Evolutionary conservation across 805 yeast genomes (phyloP), one percentile per base, ranked within the genome.

Genomic region (Kodamaea sagamina): DNA sequence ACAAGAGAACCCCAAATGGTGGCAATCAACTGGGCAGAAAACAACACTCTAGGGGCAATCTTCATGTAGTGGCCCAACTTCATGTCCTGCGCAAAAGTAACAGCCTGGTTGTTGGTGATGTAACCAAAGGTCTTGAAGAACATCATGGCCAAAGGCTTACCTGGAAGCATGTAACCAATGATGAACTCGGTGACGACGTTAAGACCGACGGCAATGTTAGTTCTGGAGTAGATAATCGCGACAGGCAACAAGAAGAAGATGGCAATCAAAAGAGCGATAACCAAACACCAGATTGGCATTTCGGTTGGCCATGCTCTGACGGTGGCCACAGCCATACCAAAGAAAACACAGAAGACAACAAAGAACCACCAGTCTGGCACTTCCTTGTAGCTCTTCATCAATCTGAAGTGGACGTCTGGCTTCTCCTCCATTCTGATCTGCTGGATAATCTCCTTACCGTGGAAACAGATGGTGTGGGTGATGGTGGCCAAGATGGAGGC

Each of bases 401-500:
- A 70, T 47, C 82, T 67, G 62, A 67, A 67, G 53, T 79, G 81
- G 12, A 77, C 74, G 56, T 78, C 53, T 18, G 61, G 63, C 57
- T 58, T 57, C 41, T 59, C 65, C 47, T 53, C 48, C 39, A 46
- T 44, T 45, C 44, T 54, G 39, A 67, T 12, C 53, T 66, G 71
- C 19, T 50, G 44, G 16, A 55, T 32, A 43, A 84, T 73, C 47
- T 80, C 81, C 35, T 59, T 65, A 41, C 83, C 77, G 54, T 81
- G 84, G 65, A 77, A 82, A 19, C 82, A 63, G 8, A 61, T 61
- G 15, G 82, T 74, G 56, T 84, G 86, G 12, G 75, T 69, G 41
- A 84, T 65, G 5, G 83, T 77, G 3, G 86, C 79, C 22, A 79
- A 68, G 42, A 82, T 76, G 4, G 87, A 75, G 1, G 87, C 89